phyloP scores from a whole-genome alignment of 2,329 filamentous ascomycete species.

The Canariomyces notabilis region DNA sequence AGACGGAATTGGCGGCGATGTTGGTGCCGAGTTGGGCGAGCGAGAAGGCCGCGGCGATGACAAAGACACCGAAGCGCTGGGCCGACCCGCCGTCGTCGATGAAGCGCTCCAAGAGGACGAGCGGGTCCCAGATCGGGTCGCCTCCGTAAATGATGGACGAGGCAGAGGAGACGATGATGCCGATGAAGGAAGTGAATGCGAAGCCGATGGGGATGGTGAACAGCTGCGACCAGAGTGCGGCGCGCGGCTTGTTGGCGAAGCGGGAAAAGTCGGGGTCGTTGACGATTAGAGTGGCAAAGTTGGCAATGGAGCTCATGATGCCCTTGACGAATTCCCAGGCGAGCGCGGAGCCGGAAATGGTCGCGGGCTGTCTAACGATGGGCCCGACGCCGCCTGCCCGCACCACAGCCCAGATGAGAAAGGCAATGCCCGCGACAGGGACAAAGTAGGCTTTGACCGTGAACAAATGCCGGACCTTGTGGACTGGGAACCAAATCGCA shows the following conservation, averaged over 20 bases:
- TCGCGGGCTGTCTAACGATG: conserved; percentile 66
- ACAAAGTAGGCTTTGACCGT: conserved; percentile 85
- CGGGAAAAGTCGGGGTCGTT: conserved; percentile 81
- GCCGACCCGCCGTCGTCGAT: conserved; percentile 62
- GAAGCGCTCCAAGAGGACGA: conserved; percentile 61
- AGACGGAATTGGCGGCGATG: conserved; percentile 81
- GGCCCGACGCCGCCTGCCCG: conserved; percentile 79
- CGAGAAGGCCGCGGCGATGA: conserved; percentile 65
- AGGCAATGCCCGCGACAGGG: conserved; percentile 74
- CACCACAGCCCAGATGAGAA: conserved; percentile 82
- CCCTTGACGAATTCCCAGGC: conserved; percentile 80
- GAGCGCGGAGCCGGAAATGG: conserved; percentile 60
- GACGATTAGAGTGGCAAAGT: conserved; percentile 82
- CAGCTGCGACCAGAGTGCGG: conserved; percentile 77
- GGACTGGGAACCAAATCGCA: conserved; percentile 83
- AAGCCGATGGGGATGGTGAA: conserved; percentile 68
- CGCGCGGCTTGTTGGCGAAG: conserved; percentile 70
- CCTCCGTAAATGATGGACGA: conserved; percentile 61
- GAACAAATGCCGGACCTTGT: conserved; percentile 84
- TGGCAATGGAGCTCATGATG: conserved; percentile 84
- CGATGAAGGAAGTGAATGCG: conserved; percentile 77
- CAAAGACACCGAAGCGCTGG: conserved; percentile 69
- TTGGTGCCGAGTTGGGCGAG: conserved; percentile 83
- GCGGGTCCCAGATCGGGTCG: conserved; percentile 67
- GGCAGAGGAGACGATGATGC: conserved; percentile 71